phyloP scores from a whole-genome alignment of 345 rosid genomes.

The Garcia nutans region DNA sequence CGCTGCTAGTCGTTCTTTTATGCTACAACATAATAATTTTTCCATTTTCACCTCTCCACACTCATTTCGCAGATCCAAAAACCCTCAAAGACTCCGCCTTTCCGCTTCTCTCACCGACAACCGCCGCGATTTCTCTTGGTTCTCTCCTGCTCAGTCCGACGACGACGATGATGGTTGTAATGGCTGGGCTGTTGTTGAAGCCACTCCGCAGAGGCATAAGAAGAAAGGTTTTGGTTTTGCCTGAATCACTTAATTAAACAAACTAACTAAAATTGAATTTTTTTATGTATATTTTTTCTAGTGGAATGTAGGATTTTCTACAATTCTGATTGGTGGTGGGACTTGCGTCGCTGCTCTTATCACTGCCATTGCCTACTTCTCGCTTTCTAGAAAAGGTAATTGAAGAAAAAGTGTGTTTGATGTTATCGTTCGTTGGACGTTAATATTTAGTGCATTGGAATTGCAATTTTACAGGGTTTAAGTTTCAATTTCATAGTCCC shows the following conservation, averaged over 20 bases:
- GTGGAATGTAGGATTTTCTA: slow-evolving; percentile 43
- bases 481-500: slow-evolving; percentile 35
- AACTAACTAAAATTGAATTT: not conserved
- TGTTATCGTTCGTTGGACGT: not conserved
- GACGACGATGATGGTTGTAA: slow-evolving; percentile 32
- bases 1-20: slow-evolving; percentile 21
- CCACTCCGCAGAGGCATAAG: slow-evolving; percentile 27
- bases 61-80: slow-evolving; percentile 24
- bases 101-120: slow-evolving; percentile 40
- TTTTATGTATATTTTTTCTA: not conserved
- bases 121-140: slow-evolving; percentile 50
- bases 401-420: slow-evolving; percentile 26
- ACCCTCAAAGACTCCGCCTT: slow-evolving; percentile 38
- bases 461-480: slow-evolving; percentile 46
- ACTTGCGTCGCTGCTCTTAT: slow-evolving; percentile 46
- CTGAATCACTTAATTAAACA: not conserved
- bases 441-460: slow-evolving; percentile 2
- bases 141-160: slow-evolving; percentile 33
- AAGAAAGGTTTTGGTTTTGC: slow-evolving; percentile 35
- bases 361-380: slow-evolving; percentile 58
- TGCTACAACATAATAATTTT: slow-evolving; percentile 38
- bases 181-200: slow-evolving; percentile 61
- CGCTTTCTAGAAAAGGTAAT: slow-evolving; percentile 55
- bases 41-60: slow-evolving; percentile 13
- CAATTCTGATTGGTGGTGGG: slow-evolving; percentile 51